Evolutionary conservation across 2,329 filamentous ascomycete genomes (phyloP).

Genomic region (Neofusicoccum cordaticola): DNA sequence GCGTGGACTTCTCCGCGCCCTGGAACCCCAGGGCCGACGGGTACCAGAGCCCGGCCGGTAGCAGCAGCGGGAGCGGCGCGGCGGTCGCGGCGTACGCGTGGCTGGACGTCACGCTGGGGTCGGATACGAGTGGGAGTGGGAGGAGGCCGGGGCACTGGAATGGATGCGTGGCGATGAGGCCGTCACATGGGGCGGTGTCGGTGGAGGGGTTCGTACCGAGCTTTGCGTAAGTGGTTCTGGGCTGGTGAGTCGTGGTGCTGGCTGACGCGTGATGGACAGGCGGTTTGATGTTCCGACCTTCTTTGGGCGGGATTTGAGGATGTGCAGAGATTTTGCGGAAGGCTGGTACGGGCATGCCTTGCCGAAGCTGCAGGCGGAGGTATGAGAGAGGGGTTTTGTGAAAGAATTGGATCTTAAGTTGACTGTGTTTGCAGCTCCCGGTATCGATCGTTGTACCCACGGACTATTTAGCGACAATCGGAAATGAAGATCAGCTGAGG

Average conservation of each 20-base stretch:
- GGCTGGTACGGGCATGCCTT: slow-evolving; percentile 20
- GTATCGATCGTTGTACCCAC: neutral
- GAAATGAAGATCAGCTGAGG: neutral
- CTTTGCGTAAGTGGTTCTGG: neutral
- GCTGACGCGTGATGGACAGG: neutral
- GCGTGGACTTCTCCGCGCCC: slow-evolving; percentile 38
- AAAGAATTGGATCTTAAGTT: no score
- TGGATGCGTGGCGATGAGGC: slow-evolving; percentile 23
- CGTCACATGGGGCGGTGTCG: slow-evolving; percentile 18
- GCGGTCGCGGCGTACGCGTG: slow-evolving; percentile 7
- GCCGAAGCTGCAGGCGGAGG: neutral
- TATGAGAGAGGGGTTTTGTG: neutral
- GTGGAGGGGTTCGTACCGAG: slow-evolving; percentile 20
- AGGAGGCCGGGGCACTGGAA: slow-evolving; percentile 23
- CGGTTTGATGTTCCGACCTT: slow-evolving; percentile 20
- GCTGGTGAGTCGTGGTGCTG: neutral
- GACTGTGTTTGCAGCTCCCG: neutral
- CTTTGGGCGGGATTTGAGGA: slow-evolving; percentile 18
- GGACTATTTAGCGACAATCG: neutral
- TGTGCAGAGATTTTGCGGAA: slow-evolving; percentile 19
- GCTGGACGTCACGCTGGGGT: neutral
- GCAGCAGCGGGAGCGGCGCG: neutral
- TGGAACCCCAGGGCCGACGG: slow-evolving; percentile 43
- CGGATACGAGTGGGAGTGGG: slow-evolving; percentile 22
- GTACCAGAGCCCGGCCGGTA: neutral